phyloP scores from a whole-genome alignment of 495 filamentous ascomycete genomes.

The Neurospora pannonica region DNA sequence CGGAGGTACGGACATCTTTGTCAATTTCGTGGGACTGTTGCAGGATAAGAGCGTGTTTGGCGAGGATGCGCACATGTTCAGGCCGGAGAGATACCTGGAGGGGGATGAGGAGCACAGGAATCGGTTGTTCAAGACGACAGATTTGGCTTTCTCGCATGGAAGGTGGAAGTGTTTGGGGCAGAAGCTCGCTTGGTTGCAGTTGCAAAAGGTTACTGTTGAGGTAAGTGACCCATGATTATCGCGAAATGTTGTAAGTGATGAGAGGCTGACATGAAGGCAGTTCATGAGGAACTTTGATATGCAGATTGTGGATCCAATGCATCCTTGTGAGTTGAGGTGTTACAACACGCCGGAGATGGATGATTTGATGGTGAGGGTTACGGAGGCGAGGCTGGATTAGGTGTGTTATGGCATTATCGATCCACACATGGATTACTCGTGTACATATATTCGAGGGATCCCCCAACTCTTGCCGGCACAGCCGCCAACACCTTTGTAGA shows the following conservation, averaged over 20 bases:
- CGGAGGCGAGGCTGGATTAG: background rate
- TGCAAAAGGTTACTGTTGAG: slow-evolving; percentile 11
- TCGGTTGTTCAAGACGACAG: background rate
- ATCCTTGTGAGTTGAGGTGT: background rate
- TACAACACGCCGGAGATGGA: background rate
- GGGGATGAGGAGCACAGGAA: slow-evolving; percentile 3
- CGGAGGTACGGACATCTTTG: background rate
- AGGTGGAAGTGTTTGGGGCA: slow-evolving; percentile 9
- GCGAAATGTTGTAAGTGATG: too few species aligned
- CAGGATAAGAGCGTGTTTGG: slow-evolving; percentile 35
- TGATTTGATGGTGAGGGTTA: background rate
- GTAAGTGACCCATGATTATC: background rate
- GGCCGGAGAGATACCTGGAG: slow-evolving; percentile 43
- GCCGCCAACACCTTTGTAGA: too few species aligned
- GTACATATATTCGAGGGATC: too few species aligned
- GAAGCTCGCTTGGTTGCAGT: slow-evolving; percentile 4
- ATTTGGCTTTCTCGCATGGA: slow-evolving; percentile 6
- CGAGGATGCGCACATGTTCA: slow-evolving; percentile 32
- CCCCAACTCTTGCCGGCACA: too few species aligned
- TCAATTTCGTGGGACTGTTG: slow-evolving; percentile 31
- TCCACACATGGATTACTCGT: too few species aligned
- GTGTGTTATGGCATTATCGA: too few species aligned
- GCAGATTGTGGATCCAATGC: slow-evolving; percentile 1
- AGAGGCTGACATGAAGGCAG: background rate
- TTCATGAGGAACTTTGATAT: slow-evolving; percentile 2